A percentile compares a stretch with the other conserved stretches of the same genome.
Evolutionary conservation across 2,329 filamentous ascomycete species (phyloP).

Genomic region (Sphaerulina populicola): DNA sequence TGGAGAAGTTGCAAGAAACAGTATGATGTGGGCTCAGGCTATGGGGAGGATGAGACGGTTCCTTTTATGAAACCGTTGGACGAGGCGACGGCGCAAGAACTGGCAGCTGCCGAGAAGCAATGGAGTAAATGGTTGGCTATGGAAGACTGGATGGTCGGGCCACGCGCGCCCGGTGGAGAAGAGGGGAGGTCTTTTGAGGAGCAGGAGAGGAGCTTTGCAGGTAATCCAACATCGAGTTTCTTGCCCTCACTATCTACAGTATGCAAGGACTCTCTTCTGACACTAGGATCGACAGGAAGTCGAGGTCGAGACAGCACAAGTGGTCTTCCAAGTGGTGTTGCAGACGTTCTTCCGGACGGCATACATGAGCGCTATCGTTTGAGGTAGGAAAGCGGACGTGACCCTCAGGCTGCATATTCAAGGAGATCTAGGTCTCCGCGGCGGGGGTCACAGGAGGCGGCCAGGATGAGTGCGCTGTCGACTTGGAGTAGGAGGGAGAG

Average conservation of each 20-base stretch:
- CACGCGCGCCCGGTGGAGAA: constrained; percentile 50
- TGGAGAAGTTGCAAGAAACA: constrained; percentile 84
- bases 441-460: neutral
- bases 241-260: neutral
- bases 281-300: neutral
- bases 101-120: constrained; percentile 68
- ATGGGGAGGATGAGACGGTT: constrained; percentile 64
- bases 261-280: neutral
- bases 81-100: constrained; percentile 67
- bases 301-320: neutral
- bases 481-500: neutral
- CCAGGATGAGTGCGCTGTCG: neutral
- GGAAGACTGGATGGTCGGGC: constrained; percentile 98
- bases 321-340: neutral
- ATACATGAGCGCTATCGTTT: constrained; percentile 3
- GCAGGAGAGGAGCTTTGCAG: neutral
- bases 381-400: constrained; percentile 4
- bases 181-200: constrained; percentile 2
- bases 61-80: constrained; percentile 76
- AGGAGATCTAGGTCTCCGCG: constrained; percentile 3
- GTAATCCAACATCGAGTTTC: neutral
- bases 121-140: constrained; percentile 96
- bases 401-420: neutral
- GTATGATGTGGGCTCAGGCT: constrained; percentile 60
- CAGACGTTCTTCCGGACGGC: constrained; percentile 6